phyloP scores from a whole-genome alignment of 148 eudicot genomes.

The Polygonum aviculare region DNA sequence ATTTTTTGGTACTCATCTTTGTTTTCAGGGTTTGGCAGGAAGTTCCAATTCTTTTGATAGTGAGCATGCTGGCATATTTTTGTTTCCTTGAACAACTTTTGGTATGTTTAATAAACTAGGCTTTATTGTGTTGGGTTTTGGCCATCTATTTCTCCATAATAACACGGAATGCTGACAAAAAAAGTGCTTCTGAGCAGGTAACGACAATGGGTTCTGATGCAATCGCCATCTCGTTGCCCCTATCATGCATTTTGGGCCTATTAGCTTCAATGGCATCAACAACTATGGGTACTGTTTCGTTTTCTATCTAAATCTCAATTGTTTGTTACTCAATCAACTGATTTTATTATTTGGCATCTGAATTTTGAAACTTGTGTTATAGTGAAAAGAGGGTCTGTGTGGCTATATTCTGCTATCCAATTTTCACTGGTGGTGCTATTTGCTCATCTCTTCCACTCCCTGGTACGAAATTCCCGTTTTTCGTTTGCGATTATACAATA shows the following conservation, averaged over 20 bases:
- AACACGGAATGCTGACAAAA: not conserved
- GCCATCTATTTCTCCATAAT: not conserved
- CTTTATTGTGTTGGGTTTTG: too few relatives aligned
- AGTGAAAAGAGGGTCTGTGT: constrained; percentile 65
- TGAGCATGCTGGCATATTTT: constrained; percentile 93
- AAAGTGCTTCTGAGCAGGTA: constrained; percentile 33
- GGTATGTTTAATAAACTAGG: constrained; percentile 36
- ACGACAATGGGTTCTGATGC: constrained; percentile 70
- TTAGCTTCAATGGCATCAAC: constrained; percentile 91
- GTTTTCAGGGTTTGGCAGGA: constrained; percentile 86
- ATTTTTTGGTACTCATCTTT: not conserved
- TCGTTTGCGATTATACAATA: not conserved
- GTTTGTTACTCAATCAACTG: not conserved
- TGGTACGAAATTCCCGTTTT: constrained; percentile 37
- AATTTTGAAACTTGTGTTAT: constrained; percentile 13
- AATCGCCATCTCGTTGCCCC: constrained; percentile 84
- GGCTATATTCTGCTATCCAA: constrained; percentile 76
- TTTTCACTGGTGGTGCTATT: constrained; percentile 55
- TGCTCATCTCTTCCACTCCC: constrained; percentile 58
- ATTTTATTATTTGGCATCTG: not conserved
- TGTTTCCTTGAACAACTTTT: constrained; percentile 87
- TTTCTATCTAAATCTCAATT: not conserved
- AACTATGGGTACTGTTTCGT: constrained; percentile 58
- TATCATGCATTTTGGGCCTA: constrained; percentile 91
- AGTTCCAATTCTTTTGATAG: constrained; percentile 81